Base-by-base conservation (phyloP, 2,329 filamentous ascomycete genomes). In the Spiromastix sp. region DNA sequence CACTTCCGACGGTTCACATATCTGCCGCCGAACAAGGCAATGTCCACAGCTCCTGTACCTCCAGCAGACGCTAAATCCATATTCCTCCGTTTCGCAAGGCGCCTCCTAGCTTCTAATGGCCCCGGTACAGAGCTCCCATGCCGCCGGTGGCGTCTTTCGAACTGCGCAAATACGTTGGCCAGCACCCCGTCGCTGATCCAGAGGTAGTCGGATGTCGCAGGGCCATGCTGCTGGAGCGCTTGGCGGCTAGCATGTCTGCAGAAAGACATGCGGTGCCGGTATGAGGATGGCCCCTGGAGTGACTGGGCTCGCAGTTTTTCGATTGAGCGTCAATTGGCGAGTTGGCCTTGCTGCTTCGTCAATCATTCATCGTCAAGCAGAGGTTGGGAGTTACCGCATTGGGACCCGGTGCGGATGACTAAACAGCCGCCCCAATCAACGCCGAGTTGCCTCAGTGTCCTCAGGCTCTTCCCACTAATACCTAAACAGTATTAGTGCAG, bases 111-210 rank as follows among this genome's bases (percentile, higher is more conserved):
- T 55, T 79, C 75, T 58, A 79, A 59, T 48, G 75, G 75, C 2
- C 75, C 75, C 8, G 75, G 75, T 3, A 76, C 69, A 43, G 66
- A 66, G 60, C 74, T 77, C 45, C 71, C 73, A 67, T 74, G 61
- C 42, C 74, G 67, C 48, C 64, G 62, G 40, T 66, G 63, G 26
- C 56, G 50, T 42, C 58, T 61, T 39, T 56, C 56, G 40, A 61
- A 64, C 29, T 61, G 66, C 35, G 63, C 57, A 54, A 74, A 75
- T 16, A 66, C 63, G 10, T 56, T 51, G 4, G 59, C 47, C 11
- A 68, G 54, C 15, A 64, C 43, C 31, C 63, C 61, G 35, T 68
- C 64, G 41, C 61, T 61, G 36, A 67, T 59, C 64, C 64, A 68
- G 13, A 66, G 46, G 42, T 61, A 48, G 27, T 64, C 57, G 21